Conservation (phyloP, 108 stramenopile species). For the Skeletonema tropicum region DNA sequence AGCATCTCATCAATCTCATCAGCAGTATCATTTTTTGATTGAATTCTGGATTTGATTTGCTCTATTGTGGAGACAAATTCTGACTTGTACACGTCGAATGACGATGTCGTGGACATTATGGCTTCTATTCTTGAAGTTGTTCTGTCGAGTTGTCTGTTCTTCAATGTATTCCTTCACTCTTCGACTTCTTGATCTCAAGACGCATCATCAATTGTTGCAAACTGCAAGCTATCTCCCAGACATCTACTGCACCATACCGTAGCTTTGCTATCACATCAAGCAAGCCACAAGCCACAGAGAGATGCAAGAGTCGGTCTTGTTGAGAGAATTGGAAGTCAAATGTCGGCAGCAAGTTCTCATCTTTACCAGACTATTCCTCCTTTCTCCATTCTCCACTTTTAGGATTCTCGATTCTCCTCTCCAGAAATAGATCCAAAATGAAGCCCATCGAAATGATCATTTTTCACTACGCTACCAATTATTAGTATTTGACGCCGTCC, state of each 20-base stretch:
- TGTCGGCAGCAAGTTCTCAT: not conserved
- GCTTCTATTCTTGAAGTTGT: not conserved
- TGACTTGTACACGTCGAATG: not conserved
- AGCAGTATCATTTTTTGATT: not conserved
- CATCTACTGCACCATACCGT: no score
- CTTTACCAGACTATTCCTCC: not conserved
- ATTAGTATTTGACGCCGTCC: not conserved
- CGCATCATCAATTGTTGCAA: no score
- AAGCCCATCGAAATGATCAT: not conserved
- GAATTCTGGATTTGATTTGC: not conserved
- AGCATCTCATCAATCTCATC: not conserved
- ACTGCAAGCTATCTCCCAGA: no score
- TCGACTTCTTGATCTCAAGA: no score
- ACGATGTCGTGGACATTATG: not conserved
- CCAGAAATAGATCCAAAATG: not conserved
- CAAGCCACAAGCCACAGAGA: no score
- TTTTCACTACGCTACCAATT: no score
- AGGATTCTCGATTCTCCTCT: not conserved
- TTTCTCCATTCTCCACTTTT: not conserved
- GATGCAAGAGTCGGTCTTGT: no score
- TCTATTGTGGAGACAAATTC: not conserved
- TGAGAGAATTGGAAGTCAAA: not conserved
- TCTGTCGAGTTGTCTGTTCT: not conserved
- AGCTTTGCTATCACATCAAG: no score
- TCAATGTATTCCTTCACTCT: not conserved